Evolutionary conservation across 768 basidiomycete species (phyloP).

Genomic region (Tephrocybe rancida): DNA sequence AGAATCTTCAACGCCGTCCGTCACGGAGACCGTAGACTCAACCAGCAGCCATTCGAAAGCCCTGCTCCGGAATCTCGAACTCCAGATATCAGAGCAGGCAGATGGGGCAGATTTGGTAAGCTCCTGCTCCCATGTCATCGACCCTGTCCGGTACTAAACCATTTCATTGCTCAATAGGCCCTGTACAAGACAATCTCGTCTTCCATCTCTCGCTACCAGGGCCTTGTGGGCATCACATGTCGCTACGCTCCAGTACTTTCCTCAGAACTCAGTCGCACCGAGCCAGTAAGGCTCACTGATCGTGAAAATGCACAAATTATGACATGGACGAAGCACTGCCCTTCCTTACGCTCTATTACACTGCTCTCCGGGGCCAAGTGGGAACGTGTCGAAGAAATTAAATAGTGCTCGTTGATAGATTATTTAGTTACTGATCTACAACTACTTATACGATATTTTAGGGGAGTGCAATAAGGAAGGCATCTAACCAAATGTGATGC

Average conservation of each 20-base stretch:
- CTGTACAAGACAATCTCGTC: conserved; percentile 42
- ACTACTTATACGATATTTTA: too few relatives aligned
- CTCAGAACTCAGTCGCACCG: conserved; percentile 1
- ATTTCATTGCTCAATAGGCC: conserved; percentile 21
- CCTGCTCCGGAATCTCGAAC: conserved; percentile 28
- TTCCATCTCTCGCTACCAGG: conserved; percentile 40
- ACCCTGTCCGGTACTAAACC: not conserved
- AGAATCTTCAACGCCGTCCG: not conserved
- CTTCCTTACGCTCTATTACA: conserved; percentile 24
- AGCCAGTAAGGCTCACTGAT: conserved; percentile 7
- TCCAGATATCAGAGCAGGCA: conserved; percentile 28
- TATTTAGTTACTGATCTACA: too few relatives aligned
- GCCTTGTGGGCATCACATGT: conserved; percentile 33
- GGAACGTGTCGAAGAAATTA: not conserved
- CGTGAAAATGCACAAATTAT: conserved; percentile 19
- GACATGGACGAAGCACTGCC: conserved; percentile 28
- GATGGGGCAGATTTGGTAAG: conserved; percentile 36
- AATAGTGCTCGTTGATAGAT: too few relatives aligned
- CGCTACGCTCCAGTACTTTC: conserved; percentile 13
- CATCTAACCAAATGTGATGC: too few relatives aligned
- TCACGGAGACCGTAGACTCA: conserved; percentile 23
- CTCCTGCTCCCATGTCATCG: not conserved
- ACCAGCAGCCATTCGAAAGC: conserved; percentile 11
- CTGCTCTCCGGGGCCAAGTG: conserved; percentile 32
- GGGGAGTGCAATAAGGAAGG: too few relatives aligned